A percentile compares a stretch with the other conserved stretches of the same genome.
Evolutionary conservation across 345 rosid genomes (phyloP).

Genomic region (Salix udensis): DNA sequence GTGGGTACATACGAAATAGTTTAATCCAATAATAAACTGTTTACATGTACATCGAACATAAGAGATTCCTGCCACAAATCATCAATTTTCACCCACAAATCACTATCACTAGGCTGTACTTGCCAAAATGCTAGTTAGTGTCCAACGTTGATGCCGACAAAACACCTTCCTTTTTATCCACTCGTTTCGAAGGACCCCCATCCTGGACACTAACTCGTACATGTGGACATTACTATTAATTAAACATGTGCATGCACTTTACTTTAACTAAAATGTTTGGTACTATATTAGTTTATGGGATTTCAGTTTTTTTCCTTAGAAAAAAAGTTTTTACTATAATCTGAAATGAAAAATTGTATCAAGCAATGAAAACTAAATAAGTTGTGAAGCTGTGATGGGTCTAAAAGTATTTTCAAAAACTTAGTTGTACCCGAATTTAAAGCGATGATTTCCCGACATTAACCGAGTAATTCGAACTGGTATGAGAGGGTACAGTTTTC

Average conservation of each 20-base stretch:
- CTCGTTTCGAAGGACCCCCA: conserved; percentile 24
- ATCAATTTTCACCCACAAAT: too few relatives aligned
- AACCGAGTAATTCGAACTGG: neutral
- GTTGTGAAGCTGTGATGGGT: too few relatives aligned
- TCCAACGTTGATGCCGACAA: conserved; percentile 21
- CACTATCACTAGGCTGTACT: neutral
- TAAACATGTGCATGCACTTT: neutral
- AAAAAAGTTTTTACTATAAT: too few relatives aligned
- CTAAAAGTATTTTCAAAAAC: neutral
- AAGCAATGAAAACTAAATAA: too few relatives aligned
- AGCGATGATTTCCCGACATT: neutral
- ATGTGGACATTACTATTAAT: conserved; percentile 6
- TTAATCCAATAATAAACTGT: too few relatives aligned
- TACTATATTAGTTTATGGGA: too few relatives aligned
- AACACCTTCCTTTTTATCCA: neutral
- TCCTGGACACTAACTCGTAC: conserved; percentile 17
- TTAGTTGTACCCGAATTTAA: neutral
- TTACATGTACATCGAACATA: neutral
- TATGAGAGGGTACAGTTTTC: neutral
- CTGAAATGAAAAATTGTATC: too few relatives aligned
- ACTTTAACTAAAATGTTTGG: neutral
- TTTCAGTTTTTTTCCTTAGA: too few relatives aligned
- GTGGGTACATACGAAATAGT: neutral
- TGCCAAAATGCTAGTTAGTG: conserved; percentile 5
- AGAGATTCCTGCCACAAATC: neutral